phyloP scores from a whole-genome alignment of 495 filamentous ascomycete genomes.

The Bacidia rubella region DNA sequence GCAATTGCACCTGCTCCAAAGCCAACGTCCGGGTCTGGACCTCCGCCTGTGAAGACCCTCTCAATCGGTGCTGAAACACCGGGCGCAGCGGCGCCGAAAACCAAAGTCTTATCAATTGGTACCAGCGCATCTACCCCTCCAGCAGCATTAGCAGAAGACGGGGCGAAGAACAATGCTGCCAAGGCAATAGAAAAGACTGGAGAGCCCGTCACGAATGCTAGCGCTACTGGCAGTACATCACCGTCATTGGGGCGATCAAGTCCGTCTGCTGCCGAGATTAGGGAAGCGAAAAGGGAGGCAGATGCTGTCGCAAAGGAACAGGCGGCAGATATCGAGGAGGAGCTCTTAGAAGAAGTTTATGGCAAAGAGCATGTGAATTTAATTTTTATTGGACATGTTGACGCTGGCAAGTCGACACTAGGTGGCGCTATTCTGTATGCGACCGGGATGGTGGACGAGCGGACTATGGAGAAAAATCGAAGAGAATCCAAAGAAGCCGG shows the following conservation, averaged over 20 bases:
- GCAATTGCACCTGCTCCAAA: slow-evolving; percentile 18
- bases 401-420: slow-evolving; percentile 92
- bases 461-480: slow-evolving; percentile 73
- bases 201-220: slow-evolving; percentile 39
- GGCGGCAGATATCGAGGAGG: slow-evolving; percentile 78
- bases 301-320: slow-evolving; percentile 83
- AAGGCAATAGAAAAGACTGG: slow-evolving; percentile 73
- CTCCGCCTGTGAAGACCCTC: slow-evolving; percentile 57
- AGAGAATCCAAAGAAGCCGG: slow-evolving; percentile 2
- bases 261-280: slow-evolving; percentile 41
- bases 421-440: slow-evolving; percentile 83
- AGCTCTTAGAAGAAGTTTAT: slow-evolving; percentile 86
- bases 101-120: slow-evolving; percentile 57
- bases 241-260: slow-evolving; percentile 68
- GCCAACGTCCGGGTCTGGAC: slow-evolving; percentile 27
- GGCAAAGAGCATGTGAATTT: slow-evolving; percentile 98
- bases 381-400: slow-evolving; percentile 96
- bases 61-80: slow-evolving; percentile 41
- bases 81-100: slow-evolving; percentile 40
- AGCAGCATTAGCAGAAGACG: slow-evolving; percentile 37
- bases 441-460: slow-evolving; percentile 97
- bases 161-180: slow-evolving; percentile 58
- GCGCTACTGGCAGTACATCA: slow-evolving; percentile 60
- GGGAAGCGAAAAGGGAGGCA: slow-evolving; percentile 43
- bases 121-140: slow-evolving; percentile 24